A percentile compares a stretch with the other conserved stretches of the same genome.
phyloP scores from a whole-genome alignment of 768 basidiomycete species.

The Tremella yokohamensis region DNA sequence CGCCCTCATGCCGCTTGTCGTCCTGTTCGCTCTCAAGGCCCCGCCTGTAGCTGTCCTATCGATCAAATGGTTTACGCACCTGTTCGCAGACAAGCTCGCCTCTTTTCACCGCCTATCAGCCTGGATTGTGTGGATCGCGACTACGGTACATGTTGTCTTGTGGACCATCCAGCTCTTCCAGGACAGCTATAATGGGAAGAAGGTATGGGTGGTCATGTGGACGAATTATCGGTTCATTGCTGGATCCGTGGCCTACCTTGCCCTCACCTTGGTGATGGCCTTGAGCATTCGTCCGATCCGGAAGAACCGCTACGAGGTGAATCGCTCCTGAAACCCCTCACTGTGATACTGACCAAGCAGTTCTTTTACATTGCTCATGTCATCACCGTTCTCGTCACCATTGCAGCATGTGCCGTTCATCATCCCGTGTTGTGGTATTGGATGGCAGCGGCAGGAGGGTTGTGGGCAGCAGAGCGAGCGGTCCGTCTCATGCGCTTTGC shows the following conservation, averaged over 20 bases:
- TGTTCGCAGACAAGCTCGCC: conserved; percentile 73
- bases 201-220: conserved; percentile 57
- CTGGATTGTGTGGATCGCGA: conserved; percentile 65
- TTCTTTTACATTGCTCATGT: conserved; percentile 66
- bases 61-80: conserved; percentile 60
- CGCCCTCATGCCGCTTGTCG: conserved; percentile 65
- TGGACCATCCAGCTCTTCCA: conserved; percentile 67
- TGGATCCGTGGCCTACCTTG: conserved; percentile 56
- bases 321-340: conserved; percentile 2
- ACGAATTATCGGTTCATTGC: conserved; percentile 62
- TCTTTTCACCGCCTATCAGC: conserved; percentile 70
- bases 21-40: conserved; percentile 68
- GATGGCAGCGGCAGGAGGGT: conserved; percentile 62
- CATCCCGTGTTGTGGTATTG: conserved; percentile 66
- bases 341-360: conserved; percentile 52
- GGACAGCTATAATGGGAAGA: conserved; percentile 55
- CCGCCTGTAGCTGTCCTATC: conserved; percentile 66
- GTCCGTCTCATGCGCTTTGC: conserved; percentile 61
- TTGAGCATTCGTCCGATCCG: conserved; percentile 40
- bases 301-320: conserved; percentile 49
- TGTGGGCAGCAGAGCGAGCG: conserved; percentile 65
- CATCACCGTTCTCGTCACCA: conserved; percentile 61
- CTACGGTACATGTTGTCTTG: conserved; percentile 60
- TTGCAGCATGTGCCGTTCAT: conserved; percentile 64
- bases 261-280: conserved; percentile 46